phyloP scores from a whole-genome alignment of 768 basidiomycete genomes.

The Tubosaeta sp. region DNA sequence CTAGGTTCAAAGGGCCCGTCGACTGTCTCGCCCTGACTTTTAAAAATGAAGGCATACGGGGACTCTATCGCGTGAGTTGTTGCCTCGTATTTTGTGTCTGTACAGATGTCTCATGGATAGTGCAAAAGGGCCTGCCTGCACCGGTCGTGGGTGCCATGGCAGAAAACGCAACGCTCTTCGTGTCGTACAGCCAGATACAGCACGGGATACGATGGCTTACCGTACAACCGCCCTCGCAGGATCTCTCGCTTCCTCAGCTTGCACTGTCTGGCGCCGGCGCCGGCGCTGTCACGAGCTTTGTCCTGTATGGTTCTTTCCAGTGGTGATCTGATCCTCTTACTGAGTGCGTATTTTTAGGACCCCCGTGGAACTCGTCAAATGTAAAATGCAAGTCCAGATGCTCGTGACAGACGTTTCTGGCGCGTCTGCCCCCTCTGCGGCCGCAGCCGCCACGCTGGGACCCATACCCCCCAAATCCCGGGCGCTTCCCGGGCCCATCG shows the following conservation, averaged over 20 bases:
- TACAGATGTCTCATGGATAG: not conserved
- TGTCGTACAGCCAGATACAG: constrained; percentile 79
- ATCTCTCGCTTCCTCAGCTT: constrained; percentile 64
- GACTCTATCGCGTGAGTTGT: constrained; percentile 76
- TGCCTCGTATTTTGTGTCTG: not conserved
- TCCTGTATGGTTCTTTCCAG: constrained; percentile 54
- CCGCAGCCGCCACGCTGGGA: constrained; percentile 13
- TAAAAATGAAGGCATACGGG: constrained; percentile 73
- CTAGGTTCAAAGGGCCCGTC: constrained; percentile 77
- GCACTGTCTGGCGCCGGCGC: constrained; percentile 83
- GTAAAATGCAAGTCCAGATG: constrained; percentile 97
- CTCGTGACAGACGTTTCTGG: constrained; percentile 37
- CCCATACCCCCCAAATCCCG: constrained; percentile 8
- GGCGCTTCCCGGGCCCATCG: constrained; percentile 66
- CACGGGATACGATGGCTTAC: constrained; percentile 46
- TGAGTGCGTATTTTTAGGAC: constrained; percentile 47
- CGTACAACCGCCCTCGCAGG: constrained; percentile 32
- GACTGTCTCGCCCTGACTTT: constrained; percentile 86
- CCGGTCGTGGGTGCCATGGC: constrained; percentile 90
- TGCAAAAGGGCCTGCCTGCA: constrained; percentile 77
- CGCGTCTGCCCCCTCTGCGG: constrained; percentile 10
- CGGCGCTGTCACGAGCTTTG: constrained; percentile 80
- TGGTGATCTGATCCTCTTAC: too few species aligned
- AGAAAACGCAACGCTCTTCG: constrained; percentile 86
- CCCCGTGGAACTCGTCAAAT: constrained; percentile 93